Conservation (phyloP, 306 rosid species). For the Ormosia emarginata region DNA sequence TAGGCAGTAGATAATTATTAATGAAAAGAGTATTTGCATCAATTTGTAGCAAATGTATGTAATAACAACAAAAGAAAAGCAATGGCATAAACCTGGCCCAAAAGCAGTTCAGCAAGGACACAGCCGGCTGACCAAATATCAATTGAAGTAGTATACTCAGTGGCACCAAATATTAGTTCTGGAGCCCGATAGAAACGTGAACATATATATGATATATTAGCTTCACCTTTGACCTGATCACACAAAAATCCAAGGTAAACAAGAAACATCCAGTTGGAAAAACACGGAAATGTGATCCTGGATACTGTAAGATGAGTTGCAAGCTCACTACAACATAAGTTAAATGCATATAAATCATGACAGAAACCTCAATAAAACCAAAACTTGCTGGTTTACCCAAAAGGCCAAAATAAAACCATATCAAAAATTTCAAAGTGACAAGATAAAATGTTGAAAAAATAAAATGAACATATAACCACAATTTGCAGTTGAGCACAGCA, state of each 20-base stretch:
- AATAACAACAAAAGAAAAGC: not conserved
- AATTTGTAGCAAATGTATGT: not conserved
- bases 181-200: conserved; percentile 84
- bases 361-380: not conserved
- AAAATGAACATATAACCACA: not conserved
- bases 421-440: not conserved
- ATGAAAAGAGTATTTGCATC: not conserved
- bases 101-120: conserved; percentile 38
- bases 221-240: conserved; percentile 75
- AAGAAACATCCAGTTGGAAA: not conserved
- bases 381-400: not conserved
- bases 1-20: not conserved
- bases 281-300: not conserved
- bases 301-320: not conserved
- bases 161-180: conserved; percentile 56
- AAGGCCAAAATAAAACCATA: not conserved
- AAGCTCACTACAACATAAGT: not conserved
- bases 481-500: not conserved
- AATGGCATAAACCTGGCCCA: conserved; percentile 28
- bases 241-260: conserved; percentile 4
- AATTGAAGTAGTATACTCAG: conserved; percentile 33
- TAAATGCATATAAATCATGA: not conserved
- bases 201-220: conserved; percentile 74
- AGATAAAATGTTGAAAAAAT: not conserved
- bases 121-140: conserved; percentile 41